Conservation (phyloP, 2,329 filamentous ascomycete species). For the Penicillium sp. region DNA sequence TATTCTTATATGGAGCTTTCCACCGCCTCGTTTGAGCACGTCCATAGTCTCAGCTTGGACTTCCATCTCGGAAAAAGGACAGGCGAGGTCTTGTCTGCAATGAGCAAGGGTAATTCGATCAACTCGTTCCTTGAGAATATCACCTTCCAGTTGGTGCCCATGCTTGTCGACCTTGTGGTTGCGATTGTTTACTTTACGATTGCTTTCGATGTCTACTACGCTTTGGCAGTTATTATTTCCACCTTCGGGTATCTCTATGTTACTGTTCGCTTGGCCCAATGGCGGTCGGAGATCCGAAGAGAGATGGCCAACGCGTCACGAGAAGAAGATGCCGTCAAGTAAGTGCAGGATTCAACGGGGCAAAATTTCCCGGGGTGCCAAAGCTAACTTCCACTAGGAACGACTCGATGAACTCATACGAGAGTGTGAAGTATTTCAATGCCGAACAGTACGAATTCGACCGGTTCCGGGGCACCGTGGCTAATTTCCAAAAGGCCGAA, state of each 20-base stretch:
- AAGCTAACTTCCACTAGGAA: conserved; percentile 52
- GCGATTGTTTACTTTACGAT: conserved; percentile 78
- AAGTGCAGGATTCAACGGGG: conserved; percentile 29
- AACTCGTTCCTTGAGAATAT: conserved; percentile 95
- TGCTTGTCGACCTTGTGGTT: conserved; percentile 83
- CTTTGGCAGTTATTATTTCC: conserved; percentile 81
- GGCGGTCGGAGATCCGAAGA: conserved; percentile 82
- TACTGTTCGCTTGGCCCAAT: conserved; percentile 92
- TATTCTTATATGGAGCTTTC: conserved; percentile 94
- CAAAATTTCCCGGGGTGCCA: background rate
- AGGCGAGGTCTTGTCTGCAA: conserved; percentile 87
- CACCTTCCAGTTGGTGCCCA: conserved; percentile 91
- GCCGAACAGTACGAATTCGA: conserved; percentile 75
- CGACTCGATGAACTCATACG: conserved; percentile 97
- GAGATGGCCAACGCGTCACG: conserved; percentile 93
- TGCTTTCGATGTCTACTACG: conserved; percentile 82
- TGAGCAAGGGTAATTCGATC: conserved; percentile 94
- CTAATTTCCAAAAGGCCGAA: conserved; percentile 68
- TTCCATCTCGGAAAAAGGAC: conserved; percentile 97
- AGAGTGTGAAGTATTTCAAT: conserved; percentile 90
- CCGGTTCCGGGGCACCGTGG: conserved; percentile 67
- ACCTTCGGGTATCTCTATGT: conserved; percentile 96
- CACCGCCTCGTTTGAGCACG: conserved; percentile 93
- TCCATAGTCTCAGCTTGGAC: conserved; percentile 89
- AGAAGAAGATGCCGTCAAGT: conserved; percentile 94